A percentile compares a stretch with the other conserved stretches of the same genome.
Evolutionary conservation across 2,329 filamentous ascomycete species (phyloP).

Genomic region (Paecilomyces dactylethromorphus): DNA sequence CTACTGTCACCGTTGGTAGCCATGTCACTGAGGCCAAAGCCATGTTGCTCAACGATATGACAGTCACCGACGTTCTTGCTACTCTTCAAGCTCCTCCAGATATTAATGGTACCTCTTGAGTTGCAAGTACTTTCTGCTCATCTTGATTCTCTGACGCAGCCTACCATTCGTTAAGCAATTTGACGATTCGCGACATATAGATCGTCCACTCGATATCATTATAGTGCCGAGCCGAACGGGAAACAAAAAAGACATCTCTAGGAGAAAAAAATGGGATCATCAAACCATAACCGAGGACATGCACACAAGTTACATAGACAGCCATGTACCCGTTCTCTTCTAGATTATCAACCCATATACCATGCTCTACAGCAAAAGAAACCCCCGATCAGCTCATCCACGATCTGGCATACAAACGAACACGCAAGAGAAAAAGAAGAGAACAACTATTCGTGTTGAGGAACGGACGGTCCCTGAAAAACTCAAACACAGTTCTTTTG

Average conservation of each 20-base stretch:
- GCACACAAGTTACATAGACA: neutral
- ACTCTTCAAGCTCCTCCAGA: slow-evolving; percentile 2
- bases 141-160: neutral
- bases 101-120: neutral
- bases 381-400: neutral
- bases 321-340: too few relatives aligned
- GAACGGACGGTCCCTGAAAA: neutral
- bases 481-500: neutral
- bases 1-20: slow-evolving; percentile 75
- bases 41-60: slow-evolving; percentile 78
- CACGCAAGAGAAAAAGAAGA: neutral
- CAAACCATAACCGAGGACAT: neutral
- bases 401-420: neutral
- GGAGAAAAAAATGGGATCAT: neutral
- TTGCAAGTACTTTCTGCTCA: neutral
- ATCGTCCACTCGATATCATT: too few relatives aligned
- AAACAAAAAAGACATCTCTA: neutral
- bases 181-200: too few relatives aligned
- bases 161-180: neutral
- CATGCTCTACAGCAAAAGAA: neutral
- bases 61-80: slow-evolving; percentile 51
- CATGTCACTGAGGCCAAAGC: slow-evolving; percentile 78
- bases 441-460: neutral
- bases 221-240: too few relatives aligned
- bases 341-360: too few relatives aligned